Base-by-base conservation (phyloP, 257 asterid genomes). In the Capsicum baccatum region DNA sequence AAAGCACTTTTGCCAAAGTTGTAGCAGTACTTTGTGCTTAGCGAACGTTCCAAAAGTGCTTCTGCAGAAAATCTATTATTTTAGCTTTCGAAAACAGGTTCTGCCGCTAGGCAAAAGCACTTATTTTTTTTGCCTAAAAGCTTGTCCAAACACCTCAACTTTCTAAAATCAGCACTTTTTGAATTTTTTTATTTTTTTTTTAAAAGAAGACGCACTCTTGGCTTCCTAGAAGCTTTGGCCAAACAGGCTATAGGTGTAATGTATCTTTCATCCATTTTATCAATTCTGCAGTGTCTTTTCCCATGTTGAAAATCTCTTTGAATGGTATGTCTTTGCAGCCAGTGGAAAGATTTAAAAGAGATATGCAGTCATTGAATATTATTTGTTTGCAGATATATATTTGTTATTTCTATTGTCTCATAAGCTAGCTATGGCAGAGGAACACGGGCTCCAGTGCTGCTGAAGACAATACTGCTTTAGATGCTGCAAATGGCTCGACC, bases 391-490 rank as follows among this genome's bases (percentile, higher is more conserved):
- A 10, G 78, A 56, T 52, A 6, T 64, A 64, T 64, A 12, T 57
- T 19, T 64, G 84, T 66, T 66, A 50, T 9, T 52, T 42, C 56
- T 62, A 48, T 67, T 0, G 42, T 87, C 54, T 83, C 66, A 79
- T 56, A 59, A 33, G 50, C 82, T 88, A 85, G 81, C 62, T 78
- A 80, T 87, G 87, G 86, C 92, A 96, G 99, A 93, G 98, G 91
- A 91, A 79, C 73, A 81, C 88, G 21, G 87, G 89, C 79, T 86
- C 56, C 78, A 81, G 33, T 60, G 87, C 85, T 82, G 33, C 88
- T 79, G 89, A 94, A 85, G 90, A 89, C 68, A 84, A 83, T 85
- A 83, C 84, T 19, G 81, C 63, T 68, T 78, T 81, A 48, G 50
- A 58, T 86, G 85, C 88, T 66, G 85, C 90, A 39, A 89, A 67